Base-by-base conservation (phyloP, 805 yeast genomes). In the Yarrowia sp. region DNA sequence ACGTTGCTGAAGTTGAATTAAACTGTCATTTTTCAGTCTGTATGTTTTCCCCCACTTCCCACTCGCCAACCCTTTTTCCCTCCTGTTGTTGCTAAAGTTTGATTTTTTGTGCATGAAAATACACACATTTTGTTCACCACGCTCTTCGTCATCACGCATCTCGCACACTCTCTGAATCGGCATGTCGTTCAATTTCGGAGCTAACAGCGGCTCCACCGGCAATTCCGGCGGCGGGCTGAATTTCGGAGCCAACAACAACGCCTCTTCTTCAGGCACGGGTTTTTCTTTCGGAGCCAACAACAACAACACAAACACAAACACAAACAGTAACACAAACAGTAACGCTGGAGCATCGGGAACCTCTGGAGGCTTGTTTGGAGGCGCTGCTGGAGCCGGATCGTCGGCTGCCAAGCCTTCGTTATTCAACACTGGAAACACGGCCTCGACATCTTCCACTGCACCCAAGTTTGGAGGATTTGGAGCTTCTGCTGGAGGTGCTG, bases 281-380 rank as follows among this genome's bases (percentile, higher is more conserved):
- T 55, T 55, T 10, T 40, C 46, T 8, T 55, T 55, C 41, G 63
- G 63, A 41, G 38, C 22, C 10, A 19, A 22, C 48, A 56, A 19
- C 46, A 56, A 26, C 48, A 41, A 35, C 15, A 26, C 48, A 38
- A 42, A 15, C n/a, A 35, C 16, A 8, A 53, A 53, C 59, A 53
- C 59, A 38, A 40, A 38, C 10, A n/a, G 40, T 22, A 42, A 15
- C n/a, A 26, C 9, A 1, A 53, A 53, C 59, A 53, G 45, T 19
- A 53, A 19, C 59, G 15, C 64, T 11, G 40, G 22, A 5, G 40
- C 11, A 9, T 38, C 40, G 40, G 40, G 40, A 38, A 26, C 32
- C 19, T 8, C 43, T 3, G 61, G 61, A 15, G 14, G 61, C 0
- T 42, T 58, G 4, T 73, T 73, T 64, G 75, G 76, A 12, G 61